Evolutionary conservation across 768 basidiomycete species (phyloP), one percentile per base, ranked within the genome.

Genomic region (Kwoniella dejecticola): DNA sequence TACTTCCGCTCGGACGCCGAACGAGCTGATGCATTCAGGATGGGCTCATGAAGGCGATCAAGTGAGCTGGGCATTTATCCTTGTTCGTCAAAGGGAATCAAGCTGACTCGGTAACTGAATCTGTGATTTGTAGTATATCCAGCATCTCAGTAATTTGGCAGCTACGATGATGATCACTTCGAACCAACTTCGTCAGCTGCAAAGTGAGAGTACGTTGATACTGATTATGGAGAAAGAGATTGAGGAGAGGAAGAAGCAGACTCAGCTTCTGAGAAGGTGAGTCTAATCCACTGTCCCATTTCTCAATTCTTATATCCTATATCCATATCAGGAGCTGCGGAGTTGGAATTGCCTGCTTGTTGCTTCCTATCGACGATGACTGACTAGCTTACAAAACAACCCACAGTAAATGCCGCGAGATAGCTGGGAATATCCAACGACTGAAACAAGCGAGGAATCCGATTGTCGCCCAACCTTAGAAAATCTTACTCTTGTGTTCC

Each of bases 31-130:
- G 46, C 63, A 63, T 60, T 58, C 60, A 42, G 69, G 69, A 0
- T 70, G 68, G 67, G 64, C 64, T 3, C 69, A 72, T 57, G 69
- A 72, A 47, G 74, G 74, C 3, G 74, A 75, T 70, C 74, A 75
- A 52, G 73, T 69, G 49, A 27, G 71, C 41, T 17, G 21, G 3
- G 4, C 50, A 1, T n/a, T 8, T 17, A 42, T 42, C 41, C 41
- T 42, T 7, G 7, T 36, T 15, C 33, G n/a, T n/a, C 33, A 36
- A 7, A 15, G 7, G 15, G 15, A 15, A 36, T 36, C 15, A 7
- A 36, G 33, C 41, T 42, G 29, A 31, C 44, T n/a, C n/a, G n/a
- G n/a, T n/a, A n/a, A n/a, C n/a, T n/a, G 12, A 21, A 17, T 46
- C 41, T 31, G 6, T 30, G 19, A 15, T 24, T 15, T 7, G 13